Conservation (phyloP, 257 asterid genomes). For the Rauvolfia tetraphylla region DNA sequence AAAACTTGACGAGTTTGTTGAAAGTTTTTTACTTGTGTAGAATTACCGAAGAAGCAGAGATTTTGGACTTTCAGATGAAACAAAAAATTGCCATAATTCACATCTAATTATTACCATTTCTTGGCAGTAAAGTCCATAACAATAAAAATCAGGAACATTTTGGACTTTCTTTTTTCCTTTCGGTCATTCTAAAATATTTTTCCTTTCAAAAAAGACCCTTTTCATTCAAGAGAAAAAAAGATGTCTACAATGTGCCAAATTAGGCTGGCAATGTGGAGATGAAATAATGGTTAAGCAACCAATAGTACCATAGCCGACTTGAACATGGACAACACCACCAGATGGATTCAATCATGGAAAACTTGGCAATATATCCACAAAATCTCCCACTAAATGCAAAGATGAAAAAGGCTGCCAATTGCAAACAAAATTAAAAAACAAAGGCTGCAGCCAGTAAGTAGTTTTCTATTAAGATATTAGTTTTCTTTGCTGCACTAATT, state of each 20-base stretch:
- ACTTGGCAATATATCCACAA: conserved; percentile 37
- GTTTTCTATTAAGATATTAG: conserved; percentile 6
- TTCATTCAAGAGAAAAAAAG: background rate
- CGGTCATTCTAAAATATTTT: background rate
- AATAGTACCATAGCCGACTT: conserved; percentile 13
- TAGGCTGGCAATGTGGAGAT: conserved; percentile 19
- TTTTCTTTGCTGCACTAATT: conserved; percentile 19
- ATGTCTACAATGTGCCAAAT: conserved; percentile 4
- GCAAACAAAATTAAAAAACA: conserved; percentile 12
- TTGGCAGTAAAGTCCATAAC: background rate
- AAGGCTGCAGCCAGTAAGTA: conserved; percentile 42
- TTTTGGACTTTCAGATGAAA: background rate
- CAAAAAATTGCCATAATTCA: no score
- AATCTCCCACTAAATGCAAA: conserved; percentile 38
- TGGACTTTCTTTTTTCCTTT: background rate
- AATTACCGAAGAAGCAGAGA: no score
- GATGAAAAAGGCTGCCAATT: conserved; percentile 45
- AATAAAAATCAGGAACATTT: no score
- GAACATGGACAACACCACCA: conserved; percentile 36
- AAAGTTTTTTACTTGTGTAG: background rate
- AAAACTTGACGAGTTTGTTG: background rate
- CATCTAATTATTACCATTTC: no score
- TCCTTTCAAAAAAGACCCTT: background rate
- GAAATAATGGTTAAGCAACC: conserved; percentile 12
- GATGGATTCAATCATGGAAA: conserved; percentile 37